Base-by-base conservation (phyloP, 208 protist genomes). In the Blastocrithidia nonstop region DNA sequence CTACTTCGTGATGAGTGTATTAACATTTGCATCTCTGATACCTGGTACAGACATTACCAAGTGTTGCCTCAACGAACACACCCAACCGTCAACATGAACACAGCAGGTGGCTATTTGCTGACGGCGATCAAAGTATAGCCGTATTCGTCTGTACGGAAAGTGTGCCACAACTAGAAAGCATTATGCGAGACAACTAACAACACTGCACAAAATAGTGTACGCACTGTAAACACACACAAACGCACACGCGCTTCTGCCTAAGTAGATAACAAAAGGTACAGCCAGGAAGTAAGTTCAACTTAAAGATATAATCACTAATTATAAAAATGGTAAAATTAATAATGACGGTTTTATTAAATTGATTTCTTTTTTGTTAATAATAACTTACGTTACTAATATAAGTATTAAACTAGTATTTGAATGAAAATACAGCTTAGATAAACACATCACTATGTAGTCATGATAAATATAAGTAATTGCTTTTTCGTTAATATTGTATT, bases 31-130 rank as follows among this genome's bases (percentile, higher is more conserved):
- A 73, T 96, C 31, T 80, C 61, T 1, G 89, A 96, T 52, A 95
- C 86, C 35, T 96, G 85, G 85, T 93, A 85, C 60, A 70, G 93
- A 11, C 73, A 93, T 52, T 80, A 96, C 41, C 93, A 96, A 59
- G 73, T 96, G 7, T 74, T 96, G 13, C 81, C 83, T 2, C 74
- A 85, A 37, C 80, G 93, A 31, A 95, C 93, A 13, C 93, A 96
- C 48, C 89, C 93, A 0, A 86, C 83, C 0, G 89, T 95, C 46
- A 92, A 81, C 55, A 96, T 95, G 83, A 89, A 66, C 57, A 85
- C 68, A 6, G 73, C 84, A 0, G 86, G 61, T 13, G 93, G 93
- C 5, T 95, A 88, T 49, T 39, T 96, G 5, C 61, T 96, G n/a
- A 91, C 86, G 0, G 88, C 71, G 2, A 78, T 94, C 7, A 89